Evolutionary conservation across 164 flowering plant species (phyloP).

Genomic region (Nelumbo lutea): DNA sequence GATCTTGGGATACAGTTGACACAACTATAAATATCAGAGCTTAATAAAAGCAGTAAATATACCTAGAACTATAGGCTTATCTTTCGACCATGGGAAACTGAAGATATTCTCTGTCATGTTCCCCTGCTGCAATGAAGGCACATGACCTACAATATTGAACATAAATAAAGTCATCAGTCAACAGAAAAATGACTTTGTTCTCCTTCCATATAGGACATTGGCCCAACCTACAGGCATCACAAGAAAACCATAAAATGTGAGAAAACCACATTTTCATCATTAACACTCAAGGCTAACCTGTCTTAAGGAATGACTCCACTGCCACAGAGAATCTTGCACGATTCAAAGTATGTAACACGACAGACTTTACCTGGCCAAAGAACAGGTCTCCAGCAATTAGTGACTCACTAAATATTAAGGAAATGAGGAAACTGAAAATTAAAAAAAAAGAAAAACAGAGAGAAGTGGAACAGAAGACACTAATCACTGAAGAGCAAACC

Average conservation of each 20-base stretch:
- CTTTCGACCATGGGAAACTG: constrained; percentile 70
- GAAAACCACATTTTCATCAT: neutral
- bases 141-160: constrained; percentile 51
- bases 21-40: neutral
- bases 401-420: neutral
- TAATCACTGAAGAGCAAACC: constrained; percentile 35
- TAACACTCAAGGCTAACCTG: constrained; percentile 42
- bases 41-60: constrained; percentile 12
- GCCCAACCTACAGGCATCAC: neutral
- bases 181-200: neutral
- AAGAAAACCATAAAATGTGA: neutral
- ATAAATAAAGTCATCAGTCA: constrained; percentile 4
- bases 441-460: neutral
- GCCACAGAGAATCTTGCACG: constrained; percentile 90
- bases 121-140: constrained; percentile 82
- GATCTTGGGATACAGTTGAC: constrained; percentile 1
- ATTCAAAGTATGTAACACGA: constrained; percentile 86
- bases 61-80: constrained; percentile 79
- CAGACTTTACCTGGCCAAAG: constrained; percentile 69
- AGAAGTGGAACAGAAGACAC: too few relatives aligned
- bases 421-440: neutral
- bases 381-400: neutral
- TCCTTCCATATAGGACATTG: neutral
- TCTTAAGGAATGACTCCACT: constrained; percentile 86
- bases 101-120: constrained; percentile 71